Conservation (phyloP, 331 rosid genomes). For the Rosa hybrid region DNA sequence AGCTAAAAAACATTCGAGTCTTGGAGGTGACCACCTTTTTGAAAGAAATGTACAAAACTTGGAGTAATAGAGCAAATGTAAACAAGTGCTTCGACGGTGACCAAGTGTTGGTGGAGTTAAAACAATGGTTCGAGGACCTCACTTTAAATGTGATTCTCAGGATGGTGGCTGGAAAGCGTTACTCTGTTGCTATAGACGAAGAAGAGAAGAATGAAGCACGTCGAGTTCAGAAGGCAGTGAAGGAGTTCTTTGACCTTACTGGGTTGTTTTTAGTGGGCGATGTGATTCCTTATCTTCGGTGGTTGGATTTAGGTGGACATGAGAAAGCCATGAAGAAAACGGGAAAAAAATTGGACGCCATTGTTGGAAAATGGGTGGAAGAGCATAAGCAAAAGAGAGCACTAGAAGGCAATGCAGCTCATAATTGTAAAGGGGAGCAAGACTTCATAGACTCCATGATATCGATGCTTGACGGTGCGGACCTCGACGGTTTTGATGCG, state of each 20-base stretch:
- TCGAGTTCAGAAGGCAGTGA: not conserved
- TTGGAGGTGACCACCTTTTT: not conserved
- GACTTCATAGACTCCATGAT: slow-evolving; percentile 18
- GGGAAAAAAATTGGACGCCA: not conserved
- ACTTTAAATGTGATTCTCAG: not conserved
- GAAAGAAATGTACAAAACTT: not conserved
- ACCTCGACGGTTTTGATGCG: slow-evolving; percentile 3
- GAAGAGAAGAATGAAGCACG: not conserved
- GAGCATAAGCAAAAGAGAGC: slow-evolving; percentile 7
- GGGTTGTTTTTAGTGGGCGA: not conserved
- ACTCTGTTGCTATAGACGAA: not conserved
- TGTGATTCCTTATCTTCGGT: slow-evolving; percentile 17
- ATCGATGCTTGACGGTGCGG: not conserved
- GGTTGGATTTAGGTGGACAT: slow-evolving; percentile 14
- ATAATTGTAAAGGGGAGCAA: not conserved
- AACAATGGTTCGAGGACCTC: not conserved
- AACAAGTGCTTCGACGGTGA: not conserved
- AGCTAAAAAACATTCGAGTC: not conserved
- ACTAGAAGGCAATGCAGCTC: not conserved
- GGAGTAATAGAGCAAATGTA: not conserved
- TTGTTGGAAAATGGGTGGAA: not conserved
- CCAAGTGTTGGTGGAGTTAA: not conserved
- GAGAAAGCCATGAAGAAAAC: slow-evolving; percentile 11
- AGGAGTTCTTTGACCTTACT: not conserved
- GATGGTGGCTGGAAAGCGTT: slow-evolving; percentile 17